Percentiles rank a stretch among this genome's conserved stretches.
Evolutionary conservation across 176 grass and related monocot genomes (phyloP).

Genomic region (Carex parvula): DNA sequence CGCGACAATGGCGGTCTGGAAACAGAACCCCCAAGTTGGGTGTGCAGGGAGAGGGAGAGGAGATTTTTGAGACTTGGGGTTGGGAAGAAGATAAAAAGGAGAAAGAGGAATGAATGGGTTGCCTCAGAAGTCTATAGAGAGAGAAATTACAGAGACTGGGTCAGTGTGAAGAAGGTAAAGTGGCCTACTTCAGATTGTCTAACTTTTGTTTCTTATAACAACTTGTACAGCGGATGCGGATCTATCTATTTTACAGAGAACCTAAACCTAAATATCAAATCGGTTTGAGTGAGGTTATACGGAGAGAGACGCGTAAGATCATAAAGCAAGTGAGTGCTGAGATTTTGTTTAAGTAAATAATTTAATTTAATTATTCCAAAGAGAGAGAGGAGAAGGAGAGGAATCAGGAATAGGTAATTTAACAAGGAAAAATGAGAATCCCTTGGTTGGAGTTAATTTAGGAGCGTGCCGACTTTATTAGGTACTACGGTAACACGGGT

Average conservation of each 20-base stretch:
- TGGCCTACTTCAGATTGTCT: not conserved
- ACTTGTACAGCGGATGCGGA: not conserved
- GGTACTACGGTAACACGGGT: not conserved
- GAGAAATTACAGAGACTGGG: conserved; percentile 32
- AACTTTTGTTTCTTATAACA: not conserved
- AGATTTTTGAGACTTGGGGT: conserved; percentile 9
- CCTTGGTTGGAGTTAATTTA: conserved; percentile 14
- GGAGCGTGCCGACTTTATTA: conserved; percentile 18
- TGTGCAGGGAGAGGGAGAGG: not conserved
- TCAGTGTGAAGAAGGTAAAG: conserved; percentile 28
- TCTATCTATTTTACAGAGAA: not conserved
- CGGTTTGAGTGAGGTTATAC: not conserved
- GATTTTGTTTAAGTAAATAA: conserved; percentile 3
- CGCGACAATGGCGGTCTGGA: conserved; percentile 15
- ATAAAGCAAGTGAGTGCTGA: not conserved
- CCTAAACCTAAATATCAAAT: too few relatives aligned
- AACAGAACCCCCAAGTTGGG: not conserved
- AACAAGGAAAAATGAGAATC: conserved; percentile 8
- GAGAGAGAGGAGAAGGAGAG: not conserved
- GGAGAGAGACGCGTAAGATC: too few relatives aligned
- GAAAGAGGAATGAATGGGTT: not conserved
- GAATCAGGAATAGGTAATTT: not conserved
- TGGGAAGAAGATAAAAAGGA: not conserved
- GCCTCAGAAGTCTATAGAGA: conserved; percentile 21
- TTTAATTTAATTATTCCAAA: conserved; percentile 8